Conservation (phyloP, 257 asterid genomes). For the Nemophila menziesii region DNA sequence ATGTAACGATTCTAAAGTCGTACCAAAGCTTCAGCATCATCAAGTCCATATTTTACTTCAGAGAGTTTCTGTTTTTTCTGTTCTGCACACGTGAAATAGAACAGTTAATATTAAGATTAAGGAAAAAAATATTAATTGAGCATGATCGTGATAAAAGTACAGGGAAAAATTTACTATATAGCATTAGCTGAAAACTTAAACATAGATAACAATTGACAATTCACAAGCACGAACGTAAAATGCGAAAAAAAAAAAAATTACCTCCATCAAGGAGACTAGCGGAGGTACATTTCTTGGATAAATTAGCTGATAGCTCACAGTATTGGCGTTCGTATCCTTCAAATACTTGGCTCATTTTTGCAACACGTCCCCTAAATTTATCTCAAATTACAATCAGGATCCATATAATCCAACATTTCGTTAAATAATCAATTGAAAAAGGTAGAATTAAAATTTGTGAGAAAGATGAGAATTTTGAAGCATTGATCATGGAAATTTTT, state of each 20-base stretch:
- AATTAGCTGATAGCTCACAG: constrained; percentile 67
- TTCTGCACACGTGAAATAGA: constrained; percentile 32
- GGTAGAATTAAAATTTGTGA: not conserved
- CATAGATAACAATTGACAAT: not conserved
- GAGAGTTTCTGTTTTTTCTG: constrained; percentile 50
- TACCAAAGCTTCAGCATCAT: constrained; percentile 64
- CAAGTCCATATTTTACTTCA: constrained; percentile 40
- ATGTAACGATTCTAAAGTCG: not conserved
- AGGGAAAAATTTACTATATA: too few relatives aligned
- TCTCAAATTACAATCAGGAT: constrained; percentile 14
- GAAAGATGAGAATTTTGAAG: not conserved
- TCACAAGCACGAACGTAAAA: not conserved
- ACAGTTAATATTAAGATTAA: not conserved
- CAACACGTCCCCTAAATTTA: not conserved
- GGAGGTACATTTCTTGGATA: constrained; percentile 45
- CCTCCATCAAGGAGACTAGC: constrained; percentile 62
- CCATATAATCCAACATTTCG: constrained; percentile 10
- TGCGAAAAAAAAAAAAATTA: constrained; percentile 4
- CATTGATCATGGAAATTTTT: not conserved
- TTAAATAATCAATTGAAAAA: not conserved
- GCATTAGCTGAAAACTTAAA: not conserved
- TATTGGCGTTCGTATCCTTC: constrained; percentile 81
- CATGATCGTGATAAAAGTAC: too few relatives aligned
- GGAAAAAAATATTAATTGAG: not conserved
- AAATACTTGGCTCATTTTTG: constrained; percentile 62